These are phyloP conservation scores for Candida sanyiensis DNA, from an alignment of 805 yeast genomes.

Conservation along the genomic window DNA sequence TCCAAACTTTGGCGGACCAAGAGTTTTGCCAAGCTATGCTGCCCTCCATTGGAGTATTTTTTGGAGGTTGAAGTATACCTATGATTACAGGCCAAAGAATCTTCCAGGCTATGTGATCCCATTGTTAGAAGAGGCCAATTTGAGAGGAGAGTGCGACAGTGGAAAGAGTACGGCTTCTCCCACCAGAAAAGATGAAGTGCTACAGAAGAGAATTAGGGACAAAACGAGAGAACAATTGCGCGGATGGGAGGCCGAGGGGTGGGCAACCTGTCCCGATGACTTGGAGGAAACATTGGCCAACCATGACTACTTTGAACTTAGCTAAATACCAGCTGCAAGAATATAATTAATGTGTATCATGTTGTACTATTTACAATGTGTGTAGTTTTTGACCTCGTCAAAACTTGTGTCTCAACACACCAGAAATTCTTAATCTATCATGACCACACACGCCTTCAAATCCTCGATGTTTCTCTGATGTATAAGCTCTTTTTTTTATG, in stretches of 20 bases:
- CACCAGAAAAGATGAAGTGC: conserved; percentile 9
- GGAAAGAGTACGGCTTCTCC: neutral
- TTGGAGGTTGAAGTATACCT: conserved; percentile 46
- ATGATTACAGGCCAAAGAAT: conserved; percentile 41
- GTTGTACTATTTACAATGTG: conserved; percentile 11
- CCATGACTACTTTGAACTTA: conserved; percentile 4
- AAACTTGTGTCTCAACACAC: conserved; percentile 1
- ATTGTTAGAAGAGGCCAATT: neutral
- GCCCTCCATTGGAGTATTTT: conserved; percentile 59
- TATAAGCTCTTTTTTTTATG: conserved; percentile 3
- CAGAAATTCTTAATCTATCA: conserved; percentile 1
- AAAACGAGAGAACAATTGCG: conserved; percentile 17
- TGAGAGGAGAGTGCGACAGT: neutral
- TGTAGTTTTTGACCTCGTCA: conserved; percentile 1
- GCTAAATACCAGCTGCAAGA: neutral
- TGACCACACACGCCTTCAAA: neutral
- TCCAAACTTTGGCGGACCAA: conserved; percentile 52
- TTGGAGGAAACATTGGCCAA: conserved; percentile 14
- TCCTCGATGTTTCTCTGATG: neutral
- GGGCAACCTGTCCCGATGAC: conserved; percentile 35
- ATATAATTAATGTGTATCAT: conserved; percentile 10
- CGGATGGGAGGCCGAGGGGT: conserved; percentile 26
- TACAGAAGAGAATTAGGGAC: conserved; percentile 9
- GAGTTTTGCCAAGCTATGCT: conserved; percentile 44
- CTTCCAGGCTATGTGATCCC: conserved; percentile 32